phyloP scores from a whole-genome alignment of 2,329 filamentous ascomycete genomes.

The Knufia petricola region DNA sequence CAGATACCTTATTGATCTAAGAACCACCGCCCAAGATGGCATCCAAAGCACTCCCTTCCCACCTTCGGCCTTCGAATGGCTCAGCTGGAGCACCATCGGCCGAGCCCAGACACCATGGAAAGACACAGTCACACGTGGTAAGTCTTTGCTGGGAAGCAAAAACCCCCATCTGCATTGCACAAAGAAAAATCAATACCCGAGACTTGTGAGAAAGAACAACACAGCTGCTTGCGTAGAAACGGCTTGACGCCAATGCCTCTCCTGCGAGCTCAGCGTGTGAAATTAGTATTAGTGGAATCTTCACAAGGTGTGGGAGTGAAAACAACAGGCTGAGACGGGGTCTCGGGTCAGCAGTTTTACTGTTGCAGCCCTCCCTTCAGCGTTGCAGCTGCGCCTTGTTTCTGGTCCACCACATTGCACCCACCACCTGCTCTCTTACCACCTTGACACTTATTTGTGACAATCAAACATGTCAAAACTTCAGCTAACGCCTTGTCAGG shows the following conservation, averaged over 20 bases:
- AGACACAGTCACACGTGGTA: constrained; percentile 48
- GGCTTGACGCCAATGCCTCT: background rate
- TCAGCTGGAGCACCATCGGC: constrained; percentile 23
- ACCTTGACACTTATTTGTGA: no score
- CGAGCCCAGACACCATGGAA: constrained; percentile 43
- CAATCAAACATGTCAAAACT: constrained; percentile 3
- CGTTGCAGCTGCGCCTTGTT: background rate
- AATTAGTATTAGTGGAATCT: background rate
- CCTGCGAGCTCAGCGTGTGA: background rate
- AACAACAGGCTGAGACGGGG: background rate
- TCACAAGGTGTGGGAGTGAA: background rate
- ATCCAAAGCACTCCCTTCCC: constrained; percentile 68
- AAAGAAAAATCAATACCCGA: background rate
- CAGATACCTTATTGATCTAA: background rate
- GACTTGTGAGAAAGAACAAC: background rate
- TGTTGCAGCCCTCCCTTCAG: background rate
- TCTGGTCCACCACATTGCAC: background rate
- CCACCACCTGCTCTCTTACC: background rate
- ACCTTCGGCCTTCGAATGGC: constrained; percentile 53
- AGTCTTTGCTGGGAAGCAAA: constrained; percentile 22
- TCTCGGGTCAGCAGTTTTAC: background rate
- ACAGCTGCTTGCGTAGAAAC: background rate
- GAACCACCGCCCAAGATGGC: constrained; percentile 48
- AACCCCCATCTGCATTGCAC: background rate
- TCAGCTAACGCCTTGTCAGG: constrained; percentile 45